These are phyloP conservation scores for Solanum paucissectum DNA, from an alignment of 257 asterid genomes.

Conservation along the genomic window DNA sequence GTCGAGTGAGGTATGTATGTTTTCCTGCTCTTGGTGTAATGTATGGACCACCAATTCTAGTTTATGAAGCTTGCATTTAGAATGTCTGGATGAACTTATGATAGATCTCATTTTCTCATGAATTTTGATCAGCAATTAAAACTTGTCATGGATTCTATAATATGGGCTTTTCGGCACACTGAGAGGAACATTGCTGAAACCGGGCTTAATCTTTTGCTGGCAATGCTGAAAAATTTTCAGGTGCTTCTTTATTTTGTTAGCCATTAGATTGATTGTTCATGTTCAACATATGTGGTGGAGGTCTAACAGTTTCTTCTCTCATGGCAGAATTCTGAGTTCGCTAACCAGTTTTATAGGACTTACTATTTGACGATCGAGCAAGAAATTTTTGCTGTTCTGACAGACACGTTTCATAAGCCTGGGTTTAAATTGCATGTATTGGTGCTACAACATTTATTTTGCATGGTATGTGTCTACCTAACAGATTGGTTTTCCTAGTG, in stretches of 20 bases:
- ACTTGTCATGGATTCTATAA: constrained; percentile 94
- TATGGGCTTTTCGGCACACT: constrained; percentile 99
- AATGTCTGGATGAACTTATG: not conserved
- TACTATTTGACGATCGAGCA: constrained; percentile 82
- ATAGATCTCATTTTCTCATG: constrained; percentile 3
- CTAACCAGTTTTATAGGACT: constrained; percentile 76
- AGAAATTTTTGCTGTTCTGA: constrained; percentile 87
- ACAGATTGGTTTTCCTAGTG: constrained; percentile 1
- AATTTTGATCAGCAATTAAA: constrained; percentile 64
- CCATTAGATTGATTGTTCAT: not conserved
- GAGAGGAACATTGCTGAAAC: constrained; percentile 98
- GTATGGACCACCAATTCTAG: not conserved
- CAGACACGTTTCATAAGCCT: constrained; percentile 93
- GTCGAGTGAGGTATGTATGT: constrained; percentile 66
- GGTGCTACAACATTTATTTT: constrained; percentile 73
- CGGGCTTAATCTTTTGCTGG: constrained; percentile 82
- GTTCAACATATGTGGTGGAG: not conserved
- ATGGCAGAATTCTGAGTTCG: constrained; percentile 70
- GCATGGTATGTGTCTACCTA: constrained; percentile 46
- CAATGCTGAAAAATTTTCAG: constrained; percentile 94
- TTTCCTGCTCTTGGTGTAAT: not conserved
- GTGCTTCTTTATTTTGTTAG: constrained; percentile 18
- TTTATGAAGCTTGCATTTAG: not conserved
- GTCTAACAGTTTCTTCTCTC: constrained; percentile 7
- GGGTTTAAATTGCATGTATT: constrained; percentile 93